Evolutionary conservation across 805 yeast species (phyloP), one percentile per base, ranked within the genome.

Genomic region (Candida xyloterini): DNA sequence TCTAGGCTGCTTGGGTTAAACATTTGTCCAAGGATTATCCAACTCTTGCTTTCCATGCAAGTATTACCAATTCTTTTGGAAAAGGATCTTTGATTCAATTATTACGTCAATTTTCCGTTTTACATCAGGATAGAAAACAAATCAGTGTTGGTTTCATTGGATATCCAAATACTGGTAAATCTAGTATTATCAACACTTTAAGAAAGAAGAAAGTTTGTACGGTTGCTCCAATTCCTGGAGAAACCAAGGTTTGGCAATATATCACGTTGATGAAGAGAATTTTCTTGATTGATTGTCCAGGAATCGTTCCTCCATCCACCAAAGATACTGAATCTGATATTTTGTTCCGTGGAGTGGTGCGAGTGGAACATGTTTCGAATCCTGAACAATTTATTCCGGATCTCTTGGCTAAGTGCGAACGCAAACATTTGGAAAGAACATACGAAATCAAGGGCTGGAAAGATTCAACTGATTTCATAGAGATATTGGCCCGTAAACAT

Each of bases 171-270:
- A 84, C 96, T n/a, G 99, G 99, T 51, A 91, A 91, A 62, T 91
- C 98, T 1, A 86, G 96, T 29, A 88, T 91, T 51, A 91, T 91
- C 57, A 91, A 91, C 68, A 90, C 98, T 2, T 70, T 91, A 53
- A 79, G 97, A 60, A 81, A 82, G 63, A 93, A 93, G 76, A 93
- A 91, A 68, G 99, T 91, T 33, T 93, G 98, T 69, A 81, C 76
- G 31, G 98, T 91, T 33, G 99, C 99, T 1, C 99, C 99, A 33
- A 89, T 91, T 55, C 99, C 99, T 22, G 99, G 99, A 63, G 99
- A 91, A 62, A 91, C 99, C 25, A 91, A 91, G 66, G 97, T 91
- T 31, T 91, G 99, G 99, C 99, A 91, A 71, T 91, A 91, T 69
- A 90, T 91, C 56, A 90, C 99, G 4, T 72, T 91, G 55, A 91